Evolutionary conservation across 2,329 filamentous ascomycete species (phyloP), one percentile per base, ranked within the genome.

Genomic region (Apiospora saccharicola): DNA sequence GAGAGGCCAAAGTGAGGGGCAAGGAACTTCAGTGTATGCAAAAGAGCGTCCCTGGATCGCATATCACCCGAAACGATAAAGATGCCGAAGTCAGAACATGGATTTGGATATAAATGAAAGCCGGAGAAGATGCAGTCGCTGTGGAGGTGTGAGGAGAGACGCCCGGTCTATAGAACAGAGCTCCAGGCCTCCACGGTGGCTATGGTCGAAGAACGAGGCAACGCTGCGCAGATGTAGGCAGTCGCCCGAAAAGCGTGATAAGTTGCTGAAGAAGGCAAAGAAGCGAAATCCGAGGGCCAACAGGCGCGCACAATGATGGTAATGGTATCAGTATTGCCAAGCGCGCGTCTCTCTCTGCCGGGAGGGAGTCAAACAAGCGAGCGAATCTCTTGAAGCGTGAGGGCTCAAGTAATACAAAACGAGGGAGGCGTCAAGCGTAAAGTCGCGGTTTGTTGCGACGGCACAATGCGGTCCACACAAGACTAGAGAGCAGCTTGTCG

Each of bases 371-470:
- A 44, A 70, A 57, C 43, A 57, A 70, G 68, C 68, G 68, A 70
- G 68, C 68, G 68, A 51, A 51, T 43, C n/a, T 57, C 19, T 57
- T 37, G 34, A 41, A 41, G 41, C 44, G 44, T 69, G 67, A 34
- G 67, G n/a, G 19, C 44, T 37, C 67, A 49, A 69, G 67, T 69
- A 37, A 69, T 69, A 69, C 67, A 49, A n/a, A 49, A 37, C 30
- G 44, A 69, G 67, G 49, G 37, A 53, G 24, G 47, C 68, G 46
- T 53, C 47, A 41, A 64, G 57, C 57, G 57, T 64, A 41, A 57
- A 57, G 37, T 70, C 68, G 68, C 68, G 67, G 67, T 69, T 64
- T 46, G 67, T 69, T 69, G 67, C 44, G 67, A 69, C 67, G 67
- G 44, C 67, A 37, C 67, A 49, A 46, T 22, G 67, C 67, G 67